phyloP scores from a whole-genome alignment of 169 alveolate species.

The Hepatocystis sp. region DNA sequence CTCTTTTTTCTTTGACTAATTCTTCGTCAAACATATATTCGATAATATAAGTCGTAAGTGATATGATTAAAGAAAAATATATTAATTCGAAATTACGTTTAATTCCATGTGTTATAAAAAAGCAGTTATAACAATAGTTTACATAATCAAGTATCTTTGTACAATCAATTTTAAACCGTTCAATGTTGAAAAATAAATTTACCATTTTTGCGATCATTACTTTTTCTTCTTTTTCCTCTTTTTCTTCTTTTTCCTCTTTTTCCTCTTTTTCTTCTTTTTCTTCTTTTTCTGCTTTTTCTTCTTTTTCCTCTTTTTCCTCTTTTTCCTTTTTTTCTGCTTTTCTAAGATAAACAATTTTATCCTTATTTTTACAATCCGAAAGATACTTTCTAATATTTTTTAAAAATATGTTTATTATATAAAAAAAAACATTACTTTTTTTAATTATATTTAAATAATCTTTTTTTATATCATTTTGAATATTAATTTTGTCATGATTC shows the following conservation, averaged over 20 bases:
- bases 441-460: conserved; percentile 21
- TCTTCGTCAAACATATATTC: conserved; percentile 32
- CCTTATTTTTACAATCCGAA: no score
- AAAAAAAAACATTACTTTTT: conserved; percentile 26
- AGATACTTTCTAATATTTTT: conserved; percentile 30
- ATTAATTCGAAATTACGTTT: conserved; percentile 20
- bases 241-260: not conserved
- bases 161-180: conserved; percentile 18
- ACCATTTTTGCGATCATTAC: conserved; percentile 5
- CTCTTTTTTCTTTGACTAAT: conserved; percentile 2
- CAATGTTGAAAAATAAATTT: conserved; percentile 25
- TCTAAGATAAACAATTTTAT: no score
- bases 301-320: no score
- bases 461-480: not conserved
- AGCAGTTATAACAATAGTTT: conserved; percentile 37
- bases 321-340: no score
- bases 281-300: no score
- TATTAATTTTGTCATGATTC: not conserved
- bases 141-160: conserved; percentile 35
- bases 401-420: conserved; percentile 23
- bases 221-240: not conserved
- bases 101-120: conserved; percentile 13
- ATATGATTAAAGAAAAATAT: conserved; percentile 41
- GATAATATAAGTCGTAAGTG: conserved; percentile 12
- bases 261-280: no score